phyloP scores from a whole-genome alignment of 129 eudicot species.

The Artemisia tridentata region DNA sequence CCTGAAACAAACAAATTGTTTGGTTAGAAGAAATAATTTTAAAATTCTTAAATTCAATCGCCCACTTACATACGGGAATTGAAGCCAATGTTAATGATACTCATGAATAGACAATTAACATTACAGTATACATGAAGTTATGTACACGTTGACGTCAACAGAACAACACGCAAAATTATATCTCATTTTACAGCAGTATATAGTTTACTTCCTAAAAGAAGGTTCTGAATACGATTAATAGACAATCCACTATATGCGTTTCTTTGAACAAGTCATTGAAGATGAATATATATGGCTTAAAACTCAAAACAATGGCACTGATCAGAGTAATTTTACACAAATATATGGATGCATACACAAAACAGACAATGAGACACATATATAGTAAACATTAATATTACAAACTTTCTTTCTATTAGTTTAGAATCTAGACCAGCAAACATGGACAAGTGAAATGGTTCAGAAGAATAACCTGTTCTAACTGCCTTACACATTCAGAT shows the following conservation, averaged over 20 bases:
- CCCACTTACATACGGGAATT: not conserved
- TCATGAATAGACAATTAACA: constrained; percentile 6
- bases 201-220: not conserved
- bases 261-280: not conserved
- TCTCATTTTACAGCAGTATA: not conserved
- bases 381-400: not conserved
- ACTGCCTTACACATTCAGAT: constrained; percentile 70
- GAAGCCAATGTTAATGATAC: not conserved
- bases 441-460: constrained; percentile 9
- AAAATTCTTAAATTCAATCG: not conserved
- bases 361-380: constrained; percentile 5
- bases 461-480: constrained; percentile 72
- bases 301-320: not conserved
- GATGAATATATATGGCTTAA: not conserved
- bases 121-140: not conserved
- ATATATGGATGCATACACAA: constrained; percentile 6
- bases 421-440: not conserved
- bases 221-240: not conserved
- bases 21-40: not conserved
- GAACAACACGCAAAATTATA: not conserved
- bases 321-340: too few relatives aligned
- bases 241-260: not conserved
- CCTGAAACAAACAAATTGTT: constrained; percentile 47
- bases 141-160: not conserved
- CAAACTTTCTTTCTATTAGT: not conserved